Conservation (phyloP, 768 basidiomycete genomes). For the Paxillus involutus region DNA sequence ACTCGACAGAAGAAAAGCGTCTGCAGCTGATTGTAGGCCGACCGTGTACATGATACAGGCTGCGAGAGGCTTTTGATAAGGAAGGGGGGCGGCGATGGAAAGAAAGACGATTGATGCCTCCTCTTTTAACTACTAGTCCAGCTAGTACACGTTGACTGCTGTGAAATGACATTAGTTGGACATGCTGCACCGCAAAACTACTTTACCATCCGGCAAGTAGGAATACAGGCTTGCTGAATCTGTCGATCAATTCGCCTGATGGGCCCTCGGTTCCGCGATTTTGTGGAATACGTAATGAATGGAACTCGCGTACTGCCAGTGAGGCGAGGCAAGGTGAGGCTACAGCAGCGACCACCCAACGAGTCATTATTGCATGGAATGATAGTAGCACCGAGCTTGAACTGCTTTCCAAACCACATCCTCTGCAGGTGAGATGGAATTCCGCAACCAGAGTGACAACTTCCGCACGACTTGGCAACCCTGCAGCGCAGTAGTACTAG, state of each 20-base stretch:
- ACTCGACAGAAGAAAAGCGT: conserved; percentile 35
- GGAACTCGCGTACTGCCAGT: conserved; percentile 20
- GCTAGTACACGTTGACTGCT: conserved; percentile 24
- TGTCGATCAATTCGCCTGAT: conserved; percentile 15
- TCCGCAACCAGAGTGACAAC: conserved; percentile 11
- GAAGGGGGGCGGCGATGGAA: conserved; percentile 21
- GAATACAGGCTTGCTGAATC: conserved; percentile 17
- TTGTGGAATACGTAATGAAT: conserved; percentile 10
- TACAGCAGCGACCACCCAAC: conserved; percentile 3
- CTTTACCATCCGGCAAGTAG: conserved; percentile 14
- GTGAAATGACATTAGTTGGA: conserved; percentile 24
- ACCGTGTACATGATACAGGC: conserved; percentile 40
- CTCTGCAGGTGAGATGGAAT: conserved; percentile 6
- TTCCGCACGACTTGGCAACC: conserved; percentile 24
- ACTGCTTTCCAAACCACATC: conserved; percentile 7
- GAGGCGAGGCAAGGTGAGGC: conserved; percentile 1
- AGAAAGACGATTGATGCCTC: conserved; percentile 18
- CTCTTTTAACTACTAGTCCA: conserved; percentile 22
- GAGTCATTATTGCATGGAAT: background rate
- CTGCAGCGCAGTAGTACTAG: conserved; percentile 31
- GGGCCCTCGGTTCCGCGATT: conserved; percentile 28
- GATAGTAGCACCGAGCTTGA: background rate
- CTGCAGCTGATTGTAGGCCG: conserved; percentile 39
- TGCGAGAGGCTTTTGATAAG: conserved; percentile 26
- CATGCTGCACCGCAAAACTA: conserved; percentile 23